phyloP scores from a whole-genome alignment of 1,139 yeast species.

The Nakaseomyces nivariensis region DNA sequence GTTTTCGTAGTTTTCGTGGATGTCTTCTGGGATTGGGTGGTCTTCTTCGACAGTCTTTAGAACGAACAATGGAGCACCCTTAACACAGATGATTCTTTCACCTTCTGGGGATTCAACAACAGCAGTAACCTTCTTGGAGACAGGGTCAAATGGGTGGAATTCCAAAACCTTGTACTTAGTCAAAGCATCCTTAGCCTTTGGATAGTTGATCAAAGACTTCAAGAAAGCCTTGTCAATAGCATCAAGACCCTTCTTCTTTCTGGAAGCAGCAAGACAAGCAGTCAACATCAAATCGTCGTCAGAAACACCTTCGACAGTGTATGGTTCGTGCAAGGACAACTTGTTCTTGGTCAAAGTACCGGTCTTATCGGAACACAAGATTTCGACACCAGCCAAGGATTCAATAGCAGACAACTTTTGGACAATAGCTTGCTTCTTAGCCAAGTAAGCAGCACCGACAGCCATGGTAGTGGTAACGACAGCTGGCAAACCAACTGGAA shows the following conservation, averaged over 20 bases:
- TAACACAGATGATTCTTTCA: slow-evolving; percentile 91
- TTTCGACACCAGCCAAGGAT: slow-evolving; percentile 98
- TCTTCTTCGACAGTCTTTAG: slow-evolving; percentile 94
- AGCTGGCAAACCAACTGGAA: slow-evolving; percentile 99
- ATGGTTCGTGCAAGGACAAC: slow-evolving; percentile 93
- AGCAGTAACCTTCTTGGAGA: slow-evolving; percentile 92
- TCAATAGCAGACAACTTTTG: slow-evolving; percentile 97
- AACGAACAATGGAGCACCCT: slow-evolving; percentile 95
- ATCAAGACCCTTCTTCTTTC: slow-evolving; percentile 98
- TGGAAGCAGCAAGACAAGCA: slow-evolving; percentile 96
- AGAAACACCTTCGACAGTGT: slow-evolving; percentile 98
- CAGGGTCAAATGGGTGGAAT: slow-evolving; percentile 97
- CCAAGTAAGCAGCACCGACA: slow-evolving; percentile 99
- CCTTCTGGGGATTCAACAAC: slow-evolving; percentile 93
- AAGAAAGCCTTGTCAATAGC: slow-evolving; percentile 97
- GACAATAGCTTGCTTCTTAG: slow-evolving; percentile 97
- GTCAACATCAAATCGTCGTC: slow-evolving; percentile 95
- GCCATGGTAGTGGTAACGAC: slow-evolving; percentile 99
- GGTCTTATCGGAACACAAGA: slow-evolving; percentile 97
- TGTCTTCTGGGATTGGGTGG: slow-evolving; percentile 92
- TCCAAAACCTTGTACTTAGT: slow-evolving; percentile 91
- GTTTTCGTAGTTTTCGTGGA: slow-evolving; percentile 91
- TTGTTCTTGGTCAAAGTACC: slow-evolving; percentile 99
- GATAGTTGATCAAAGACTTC: slow-evolving; percentile 75
- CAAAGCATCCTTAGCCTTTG: slow-evolving; percentile 92